Evolutionary conservation across 441 rosid species (phyloP).

Genomic region (Euphorbia schlechtendalii): DNA sequence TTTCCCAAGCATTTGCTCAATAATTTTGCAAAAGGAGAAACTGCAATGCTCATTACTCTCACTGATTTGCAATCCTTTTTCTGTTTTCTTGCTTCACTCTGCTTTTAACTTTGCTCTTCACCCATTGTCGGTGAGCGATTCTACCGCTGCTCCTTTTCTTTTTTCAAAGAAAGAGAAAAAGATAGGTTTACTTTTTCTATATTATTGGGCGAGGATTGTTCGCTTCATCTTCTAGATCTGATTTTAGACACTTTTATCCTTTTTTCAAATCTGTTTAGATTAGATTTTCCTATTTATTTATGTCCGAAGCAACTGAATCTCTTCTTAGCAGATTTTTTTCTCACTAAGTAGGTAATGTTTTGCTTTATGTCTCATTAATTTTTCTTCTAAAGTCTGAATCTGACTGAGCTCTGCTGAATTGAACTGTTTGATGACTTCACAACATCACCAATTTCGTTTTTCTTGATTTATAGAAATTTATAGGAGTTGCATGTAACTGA

Average conservation of each 20-base stretch:
- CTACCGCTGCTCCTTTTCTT: neutral
- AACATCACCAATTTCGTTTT: neutral
- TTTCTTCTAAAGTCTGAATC: neutral
- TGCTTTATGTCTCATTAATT: no score
- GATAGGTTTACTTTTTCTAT: neutral
- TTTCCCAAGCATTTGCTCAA: neutral
- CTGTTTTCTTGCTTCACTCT: neutral
- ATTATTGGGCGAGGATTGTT: neutral
- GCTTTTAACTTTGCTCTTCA: neutral
- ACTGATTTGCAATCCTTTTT: neutral
- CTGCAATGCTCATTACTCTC: neutral
- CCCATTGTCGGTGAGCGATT: neutral
- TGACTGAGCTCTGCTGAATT: neutral
- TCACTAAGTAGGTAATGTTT: neutral
- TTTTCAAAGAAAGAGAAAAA: no score
- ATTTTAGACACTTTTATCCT: neutral
- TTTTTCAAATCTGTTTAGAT: neutral
- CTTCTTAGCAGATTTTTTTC: neutral
- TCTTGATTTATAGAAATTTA: neutral
- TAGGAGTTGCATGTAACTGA: neutral
- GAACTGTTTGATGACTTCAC: neutral
- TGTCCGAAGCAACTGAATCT: neutral
- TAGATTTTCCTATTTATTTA: neutral
- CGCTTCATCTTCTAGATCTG: neutral
- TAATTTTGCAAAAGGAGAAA: neutral